Percentiles rank a stretch among this genome's conserved stretches.
Evolutionary conservation across 2,329 filamentous ascomycete genomes (phyloP).

Genomic region (Leptographium wingfieldii): DNA sequence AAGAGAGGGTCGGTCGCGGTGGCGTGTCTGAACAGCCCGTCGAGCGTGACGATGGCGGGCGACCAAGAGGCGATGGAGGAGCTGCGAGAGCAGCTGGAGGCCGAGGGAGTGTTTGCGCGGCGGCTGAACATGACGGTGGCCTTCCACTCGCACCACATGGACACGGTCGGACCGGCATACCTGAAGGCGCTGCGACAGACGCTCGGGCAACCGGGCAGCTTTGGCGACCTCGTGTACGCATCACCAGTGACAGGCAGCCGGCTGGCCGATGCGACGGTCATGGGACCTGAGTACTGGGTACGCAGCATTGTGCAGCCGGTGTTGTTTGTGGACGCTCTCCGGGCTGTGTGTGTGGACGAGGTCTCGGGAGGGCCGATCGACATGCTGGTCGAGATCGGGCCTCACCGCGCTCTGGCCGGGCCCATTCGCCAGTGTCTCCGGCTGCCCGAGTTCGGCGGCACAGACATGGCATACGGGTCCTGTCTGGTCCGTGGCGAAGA

Average conservation of each 20-base stretch:
- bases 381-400: slow-evolving; percentile 16
- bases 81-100: slow-evolving; percentile 1
- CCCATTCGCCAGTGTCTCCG: slow-evolving; percentile 15
- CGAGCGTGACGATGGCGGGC: slow-evolving; percentile 24
- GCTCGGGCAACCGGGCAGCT: background rate
- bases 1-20: slow-evolving; percentile 17
- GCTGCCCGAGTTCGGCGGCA: background rate
- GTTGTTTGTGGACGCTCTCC: slow-evolving; percentile 15
- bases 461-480: background rate
- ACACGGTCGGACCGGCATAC: slow-evolving; percentile 11
- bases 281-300: slow-evolving; percentile 15
- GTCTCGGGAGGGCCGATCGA: slow-evolving; percentile 6
- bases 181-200: slow-evolving; percentile 7
- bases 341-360: slow-evolving; percentile 5
- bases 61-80: slow-evolving; percentile 7
- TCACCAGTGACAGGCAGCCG: slow-evolving; percentile 12
- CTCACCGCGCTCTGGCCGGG: slow-evolving; percentile 15
- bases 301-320: slow-evolving; percentile 17
- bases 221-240: slow-evolving; percentile 5
- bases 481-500: slow-evolving; percentile 9
- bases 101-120: slow-evolving; percentile 10
- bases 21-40: slow-evolving; percentile 22
- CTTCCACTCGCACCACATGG: slow-evolving; percentile 22
- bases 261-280: slow-evolving; percentile 6
- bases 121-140: slow-evolving; percentile 18